Base-by-base conservation (phyloP, 1,284 basidiomycete species). In the Ustilago nuda region DNA sequence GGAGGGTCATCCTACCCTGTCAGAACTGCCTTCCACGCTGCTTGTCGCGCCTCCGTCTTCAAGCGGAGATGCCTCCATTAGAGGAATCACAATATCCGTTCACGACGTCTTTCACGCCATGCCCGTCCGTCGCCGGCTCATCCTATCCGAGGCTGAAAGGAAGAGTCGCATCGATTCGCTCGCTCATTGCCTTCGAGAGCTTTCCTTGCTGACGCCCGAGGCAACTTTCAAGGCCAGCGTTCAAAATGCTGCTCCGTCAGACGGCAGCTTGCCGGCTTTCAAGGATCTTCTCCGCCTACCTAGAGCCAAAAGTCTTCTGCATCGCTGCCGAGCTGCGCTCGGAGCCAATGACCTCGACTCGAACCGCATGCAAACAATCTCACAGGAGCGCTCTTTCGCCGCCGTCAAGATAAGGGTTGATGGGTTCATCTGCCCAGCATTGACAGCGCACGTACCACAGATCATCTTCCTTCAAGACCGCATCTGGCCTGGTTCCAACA, bases 71-170 rank as follows among this genome's bases (percentile, higher is more conserved):
- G 51, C 30, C 2, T 35, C 56, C 19, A 41, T 8, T 54, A 33
- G 60, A 50, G 60, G 60, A 8, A 32, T 68, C 15, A 59, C 43
- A 1, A 35, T 63, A 0, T 62, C 46, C 15, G 35, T 72, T 54
- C 54, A 59, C 17, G 50, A 72, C 17, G 27, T 72, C 17, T 72
- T 72, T 23, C 57, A 55, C 13, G 52, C 43, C 32, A 54, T 66
- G 64, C 69, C 63, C 7, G 56, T 72, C 11, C 59, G 64, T 27
- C 63, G 69, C 27, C 66, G 57, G n/a, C 53, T 55, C 17, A 54
- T 72, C 23, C 59, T 56, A 43, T 48, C 60, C 2, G 69, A 66
- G 15, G 55, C 63, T 2, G 4, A 30, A 9, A 66, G 59, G 48
- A 45, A 33, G 32, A 52, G 45, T 17, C 64, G 52, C 6, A 53